phyloP scores from a whole-genome alignment of 352 stramenopile genomes.

The Globisporangium uncinulatum region DNA sequence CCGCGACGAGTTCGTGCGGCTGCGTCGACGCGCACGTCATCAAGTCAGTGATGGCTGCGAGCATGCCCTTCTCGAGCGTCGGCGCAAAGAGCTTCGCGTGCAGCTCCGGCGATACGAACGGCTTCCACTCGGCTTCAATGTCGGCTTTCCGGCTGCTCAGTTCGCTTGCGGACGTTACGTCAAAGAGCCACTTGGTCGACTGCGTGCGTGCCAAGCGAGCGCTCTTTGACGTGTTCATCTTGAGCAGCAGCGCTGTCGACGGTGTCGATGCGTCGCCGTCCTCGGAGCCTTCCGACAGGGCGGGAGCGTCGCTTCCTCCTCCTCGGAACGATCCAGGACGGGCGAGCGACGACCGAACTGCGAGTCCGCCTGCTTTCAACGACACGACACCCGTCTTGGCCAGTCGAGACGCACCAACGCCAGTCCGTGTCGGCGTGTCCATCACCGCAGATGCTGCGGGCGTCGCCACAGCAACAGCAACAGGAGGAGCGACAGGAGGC shows the following conservation, averaged over 20 bases:
- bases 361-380: conserved; percentile 3
- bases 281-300: conserved; percentile 13
- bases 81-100: conserved; percentile 76
- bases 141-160: conserved; percentile 66
- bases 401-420: conserved; percentile 9
- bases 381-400: conserved; percentile 2
- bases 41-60: conserved; percentile 70
- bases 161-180: conserved; percentile 58
- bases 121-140: conserved; percentile 73
- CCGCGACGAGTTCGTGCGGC: conserved; percentile 56
- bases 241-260: conserved; percentile 27
- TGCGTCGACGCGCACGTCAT: conserved; percentile 59
- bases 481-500: background rate
- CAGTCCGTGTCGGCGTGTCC: conserved; percentile 9
- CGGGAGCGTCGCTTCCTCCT: background rate
- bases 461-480: conserved; percentile 6
- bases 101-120: conserved; percentile 59
- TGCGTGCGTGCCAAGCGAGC: conserved; percentile 56
- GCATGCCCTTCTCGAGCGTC: conserved; percentile 80
- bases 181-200: conserved; percentile 84
- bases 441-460: background rate
- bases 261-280: conserved; percentile 22
- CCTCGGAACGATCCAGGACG: conserved; percentile 31
- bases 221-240: conserved; percentile 61
- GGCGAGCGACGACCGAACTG: conserved; percentile 23